These are phyloP conservation scores for Mortierella claussenii DNA, from an alignment of 192 early-diverging fungal genomes.

Conservation along the genomic window DNA sequence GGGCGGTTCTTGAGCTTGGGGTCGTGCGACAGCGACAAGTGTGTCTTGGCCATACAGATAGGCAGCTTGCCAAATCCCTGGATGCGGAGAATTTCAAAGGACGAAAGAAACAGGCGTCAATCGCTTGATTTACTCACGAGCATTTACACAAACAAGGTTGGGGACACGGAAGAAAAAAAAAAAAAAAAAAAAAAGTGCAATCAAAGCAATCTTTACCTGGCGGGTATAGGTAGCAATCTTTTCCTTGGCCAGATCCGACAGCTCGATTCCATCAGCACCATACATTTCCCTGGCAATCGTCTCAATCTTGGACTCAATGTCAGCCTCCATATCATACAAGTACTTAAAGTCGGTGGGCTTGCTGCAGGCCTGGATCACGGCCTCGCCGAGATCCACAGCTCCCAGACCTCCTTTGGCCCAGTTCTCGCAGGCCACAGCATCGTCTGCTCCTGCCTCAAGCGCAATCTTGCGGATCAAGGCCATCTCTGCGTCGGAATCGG, in stretches of 20 bases:
- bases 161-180: not conserved
- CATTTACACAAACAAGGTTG: not conserved
- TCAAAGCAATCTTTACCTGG: constrained; percentile 55
- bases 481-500: constrained; percentile 90
- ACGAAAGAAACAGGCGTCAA: not conserved
- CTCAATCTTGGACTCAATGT: constrained; percentile 94
- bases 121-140: not conserved
- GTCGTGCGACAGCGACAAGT: constrained; percentile 93
- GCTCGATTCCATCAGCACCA: constrained; percentile 91
- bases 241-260: constrained; percentile 81
- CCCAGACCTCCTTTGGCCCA: constrained; percentile 97
- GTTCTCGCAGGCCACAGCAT: constrained; percentile 86
- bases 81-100: not conserved
- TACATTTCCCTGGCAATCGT: constrained; percentile 95
- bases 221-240: constrained; percentile 91
- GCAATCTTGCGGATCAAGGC: constrained; percentile 78
- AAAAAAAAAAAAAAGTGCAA: not conserved
- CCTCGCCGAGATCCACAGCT: constrained; percentile 85
- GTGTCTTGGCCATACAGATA: constrained; percentile 99
- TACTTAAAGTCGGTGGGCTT: constrained; percentile 76
- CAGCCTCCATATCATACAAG: constrained; percentile 83
- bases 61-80: constrained; percentile 91
- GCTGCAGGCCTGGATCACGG: constrained; percentile 75
- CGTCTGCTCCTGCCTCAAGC: constrained; percentile 85
- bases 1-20: constrained; percentile 94